Conservation (phyloP, 176 grass and related monocot genomes). For the Dactylis glomerata region DNA sequence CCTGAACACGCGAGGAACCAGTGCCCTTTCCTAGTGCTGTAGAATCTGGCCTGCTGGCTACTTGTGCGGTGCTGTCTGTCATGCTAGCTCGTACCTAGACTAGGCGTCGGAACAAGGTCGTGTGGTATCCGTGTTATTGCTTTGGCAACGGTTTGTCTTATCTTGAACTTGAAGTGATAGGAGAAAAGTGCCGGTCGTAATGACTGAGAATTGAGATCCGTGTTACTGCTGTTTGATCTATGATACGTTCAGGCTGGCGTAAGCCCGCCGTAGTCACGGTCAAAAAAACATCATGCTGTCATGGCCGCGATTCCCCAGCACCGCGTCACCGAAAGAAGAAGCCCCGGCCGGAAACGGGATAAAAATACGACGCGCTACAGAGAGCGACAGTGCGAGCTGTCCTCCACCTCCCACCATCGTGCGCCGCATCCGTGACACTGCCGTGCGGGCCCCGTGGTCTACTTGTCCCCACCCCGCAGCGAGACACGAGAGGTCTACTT, state of each 20-base stretch:
- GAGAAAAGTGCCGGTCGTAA: neutral
- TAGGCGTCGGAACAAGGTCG: neutral
- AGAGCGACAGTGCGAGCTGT: constrained; percentile 42
- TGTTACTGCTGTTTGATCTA: too few relatives aligned
- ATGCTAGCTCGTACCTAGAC: constrained; percentile 12
- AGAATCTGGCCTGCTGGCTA: neutral
- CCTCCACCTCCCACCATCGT: constrained; percentile 16
- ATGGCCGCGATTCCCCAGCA: constrained; percentile 18
- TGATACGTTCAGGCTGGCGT: too few relatives aligned
- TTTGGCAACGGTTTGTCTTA: constrained; percentile 11
- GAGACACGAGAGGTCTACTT: neutral
- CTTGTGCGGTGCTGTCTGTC: neutral
- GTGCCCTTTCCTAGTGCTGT: constrained; percentile 50
- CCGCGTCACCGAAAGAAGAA: constrained; percentile 20
- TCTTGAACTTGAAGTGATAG: neutral
- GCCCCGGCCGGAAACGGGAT: neutral
- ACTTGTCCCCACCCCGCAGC: neutral
- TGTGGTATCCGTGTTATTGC: neutral
- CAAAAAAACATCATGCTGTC: too few relatives aligned
- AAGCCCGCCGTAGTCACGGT: too few relatives aligned
- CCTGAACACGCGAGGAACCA: constrained; percentile 70
- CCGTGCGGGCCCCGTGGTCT: fast-evolving
- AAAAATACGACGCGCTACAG: neutral
- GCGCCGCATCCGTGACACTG: neutral
- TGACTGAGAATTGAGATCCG: neutral